phyloP scores from a whole-genome alignment of 176 grass and related monocot species.

The Melocanna baccifera region DNA sequence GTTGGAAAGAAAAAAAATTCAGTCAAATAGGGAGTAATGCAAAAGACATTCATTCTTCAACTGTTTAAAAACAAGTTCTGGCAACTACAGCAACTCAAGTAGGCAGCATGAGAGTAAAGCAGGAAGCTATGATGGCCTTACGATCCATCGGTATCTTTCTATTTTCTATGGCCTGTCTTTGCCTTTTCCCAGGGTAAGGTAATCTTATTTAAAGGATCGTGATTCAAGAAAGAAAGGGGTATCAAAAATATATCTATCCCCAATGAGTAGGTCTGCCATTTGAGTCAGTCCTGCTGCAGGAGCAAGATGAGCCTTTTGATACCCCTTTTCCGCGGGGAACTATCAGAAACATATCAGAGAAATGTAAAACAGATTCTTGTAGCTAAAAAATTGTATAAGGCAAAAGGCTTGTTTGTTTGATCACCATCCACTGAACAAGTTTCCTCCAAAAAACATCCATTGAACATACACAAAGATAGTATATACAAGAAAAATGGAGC shows the following conservation, averaged over 20 bases:
- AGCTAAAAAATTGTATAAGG: background rate
- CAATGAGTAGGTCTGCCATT: conserved; percentile 40
- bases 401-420: background rate
- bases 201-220: conserved; percentile 35
- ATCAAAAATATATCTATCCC: conserved; percentile 12
- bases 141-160: conserved; percentile 19
- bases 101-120: conserved; percentile 1
- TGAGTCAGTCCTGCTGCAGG: conserved; percentile 3
- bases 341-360: background rate
- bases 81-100: conserved; percentile 17
- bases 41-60: conserved; percentile 1
- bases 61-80: conserved; percentile 6
- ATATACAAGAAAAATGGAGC: background rate
- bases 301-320: conserved; percentile 26
- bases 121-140: conserved; percentile 18
- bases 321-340: conserved; percentile 12
- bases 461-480: background rate
- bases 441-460: background rate
- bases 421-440: conserved; percentile 15
- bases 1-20: background rate
- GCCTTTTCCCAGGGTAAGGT: conserved; percentile 6
- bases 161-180: conserved; percentile 14
- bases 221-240: conserved; percentile 8
- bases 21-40: background rate
- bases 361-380: conserved; percentile 1